These are phyloP conservation scores for Dioszegia crocea DNA, from an alignment of 768 basidiomycete species.

Conservation along the genomic window DNA sequence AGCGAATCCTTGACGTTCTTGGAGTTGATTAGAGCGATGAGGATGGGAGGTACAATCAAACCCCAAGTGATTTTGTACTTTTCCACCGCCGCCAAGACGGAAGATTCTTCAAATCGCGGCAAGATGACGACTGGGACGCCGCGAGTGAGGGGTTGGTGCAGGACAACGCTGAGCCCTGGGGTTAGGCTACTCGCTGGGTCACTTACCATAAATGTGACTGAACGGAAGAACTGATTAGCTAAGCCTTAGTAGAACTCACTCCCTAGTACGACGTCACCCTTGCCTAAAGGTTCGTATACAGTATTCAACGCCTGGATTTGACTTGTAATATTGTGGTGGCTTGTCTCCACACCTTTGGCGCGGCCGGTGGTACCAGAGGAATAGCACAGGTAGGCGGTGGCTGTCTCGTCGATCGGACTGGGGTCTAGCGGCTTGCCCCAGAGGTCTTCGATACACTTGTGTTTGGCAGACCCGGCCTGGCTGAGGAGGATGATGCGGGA, in stretches of 20 bases:
- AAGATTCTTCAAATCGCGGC: conserved; percentile 65
- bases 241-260: no score
- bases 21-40: conserved; percentile 68
- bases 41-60: conserved; percentile 63
- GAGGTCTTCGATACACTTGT: conserved; percentile 23
- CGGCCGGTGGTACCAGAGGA: conserved; percentile 48
- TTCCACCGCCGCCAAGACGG: conserved; percentile 62
- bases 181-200: not conserved
- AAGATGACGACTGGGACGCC: conserved; percentile 50
- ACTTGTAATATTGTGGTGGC: conserved; percentile 60
- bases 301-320: conserved; percentile 57
- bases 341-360: conserved; percentile 50
- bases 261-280: conserved; percentile 59
- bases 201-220: conserved; percentile 55
- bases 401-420: conserved; percentile 15
- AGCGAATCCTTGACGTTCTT: conserved; percentile 64
- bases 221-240: conserved; percentile 69
- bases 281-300: conserved; percentile 53
- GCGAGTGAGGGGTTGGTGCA: conserved; percentile 41
- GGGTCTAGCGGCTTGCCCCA: conserved; percentile 13
- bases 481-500: conserved; percentile 60
- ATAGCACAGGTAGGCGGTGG: conserved; percentile 48
- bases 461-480: conserved; percentile 12
- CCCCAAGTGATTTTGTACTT: conserved; percentile 58
- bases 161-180: conserved; percentile 15